A percentile compares a stretch with the other conserved stretches of the same genome.
Conservation (phyloP, 805 yeast species). For the Candida insectorum region DNA sequence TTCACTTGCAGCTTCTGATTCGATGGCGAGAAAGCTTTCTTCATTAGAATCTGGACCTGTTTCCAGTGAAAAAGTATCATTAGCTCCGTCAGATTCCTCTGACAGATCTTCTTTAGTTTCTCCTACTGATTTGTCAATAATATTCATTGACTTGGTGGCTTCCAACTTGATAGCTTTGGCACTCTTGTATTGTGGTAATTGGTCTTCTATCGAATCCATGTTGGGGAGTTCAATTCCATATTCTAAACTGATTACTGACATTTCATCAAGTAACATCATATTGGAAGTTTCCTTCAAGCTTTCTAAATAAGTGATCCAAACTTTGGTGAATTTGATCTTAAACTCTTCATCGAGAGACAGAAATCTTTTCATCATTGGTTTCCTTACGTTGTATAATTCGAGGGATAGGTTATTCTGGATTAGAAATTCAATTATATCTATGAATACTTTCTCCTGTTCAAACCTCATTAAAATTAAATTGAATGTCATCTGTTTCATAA, state of each 20-base stretch:
- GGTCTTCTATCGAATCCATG: not conserved
- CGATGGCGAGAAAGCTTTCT: constrained; percentile 8
- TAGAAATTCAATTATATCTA: constrained; percentile 20
- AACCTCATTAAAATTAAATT: constrained; percentile 17
- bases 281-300: constrained; percentile 1
- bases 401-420: constrained; percentile 21
- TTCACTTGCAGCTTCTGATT: too few species aligned
- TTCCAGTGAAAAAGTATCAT: constrained; percentile 11
- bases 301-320: constrained; percentile 7
- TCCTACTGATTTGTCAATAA: too few species aligned
- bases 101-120: too few species aligned
- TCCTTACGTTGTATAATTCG: constrained; percentile 17
- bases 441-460: constrained; percentile 15
- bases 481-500: constrained; percentile 23
- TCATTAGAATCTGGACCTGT: constrained; percentile 4
- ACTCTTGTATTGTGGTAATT: constrained; percentile 1
- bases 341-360: not conserved
- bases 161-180: too few species aligned
- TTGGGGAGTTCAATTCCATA: constrained; percentile 2
- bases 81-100: constrained; percentile 5
- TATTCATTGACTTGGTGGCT: too few species aligned
- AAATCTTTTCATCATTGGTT: constrained; percentile 5
- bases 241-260: constrained; percentile 3
- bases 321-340: constrained; percentile 4
- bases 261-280: constrained; percentile 4